These are phyloP conservation scores for Xylariaceae sp. DNA, from an alignment of 2,329 filamentous ascomycete genomes.

Conservation along the genomic window DNA sequence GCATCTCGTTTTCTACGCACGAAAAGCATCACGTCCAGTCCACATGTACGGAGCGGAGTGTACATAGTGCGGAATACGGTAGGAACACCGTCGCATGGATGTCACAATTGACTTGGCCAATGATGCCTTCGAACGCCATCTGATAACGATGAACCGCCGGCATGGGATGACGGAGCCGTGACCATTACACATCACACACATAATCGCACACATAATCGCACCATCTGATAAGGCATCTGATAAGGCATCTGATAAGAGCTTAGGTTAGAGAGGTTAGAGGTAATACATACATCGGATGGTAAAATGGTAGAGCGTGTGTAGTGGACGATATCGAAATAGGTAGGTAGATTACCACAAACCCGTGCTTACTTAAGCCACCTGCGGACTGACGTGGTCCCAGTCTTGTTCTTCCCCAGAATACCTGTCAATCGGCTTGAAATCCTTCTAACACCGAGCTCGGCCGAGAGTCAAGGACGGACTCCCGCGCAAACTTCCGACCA, in stretches of 20 bases:
- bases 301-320: background rate
- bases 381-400: background rate
- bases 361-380: background rate
- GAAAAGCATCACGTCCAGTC: too few species aligned
- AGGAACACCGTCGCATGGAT: too few species aligned
- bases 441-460: slow-evolving; percentile 15
- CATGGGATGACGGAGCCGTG: too few species aligned
- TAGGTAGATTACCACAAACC: too few species aligned
- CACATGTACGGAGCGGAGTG: too few species aligned
- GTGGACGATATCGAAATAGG: too few species aligned
- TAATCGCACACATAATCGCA: background rate
- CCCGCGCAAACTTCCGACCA: background rate
- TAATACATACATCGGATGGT: background rate
- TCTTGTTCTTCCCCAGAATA: background rate
- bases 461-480: slow-evolving; percentile 2
- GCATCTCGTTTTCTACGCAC: too few species aligned
- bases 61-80: too few species aligned
- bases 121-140: slow-evolving; percentile 6
- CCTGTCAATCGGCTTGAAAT: slow-evolving; percentile 2
- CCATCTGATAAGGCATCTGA: slow-evolving; percentile 12
- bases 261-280: background rate
- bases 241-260: background rate
- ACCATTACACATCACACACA: background rate
- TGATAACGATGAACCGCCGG: slow-evolving; percentile 13
- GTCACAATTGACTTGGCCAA: slow-evolving; percentile 3